Conservation (phyloP, 495 filamentous ascomycete genomes). For the Penicillium egyptiacum region DNA sequence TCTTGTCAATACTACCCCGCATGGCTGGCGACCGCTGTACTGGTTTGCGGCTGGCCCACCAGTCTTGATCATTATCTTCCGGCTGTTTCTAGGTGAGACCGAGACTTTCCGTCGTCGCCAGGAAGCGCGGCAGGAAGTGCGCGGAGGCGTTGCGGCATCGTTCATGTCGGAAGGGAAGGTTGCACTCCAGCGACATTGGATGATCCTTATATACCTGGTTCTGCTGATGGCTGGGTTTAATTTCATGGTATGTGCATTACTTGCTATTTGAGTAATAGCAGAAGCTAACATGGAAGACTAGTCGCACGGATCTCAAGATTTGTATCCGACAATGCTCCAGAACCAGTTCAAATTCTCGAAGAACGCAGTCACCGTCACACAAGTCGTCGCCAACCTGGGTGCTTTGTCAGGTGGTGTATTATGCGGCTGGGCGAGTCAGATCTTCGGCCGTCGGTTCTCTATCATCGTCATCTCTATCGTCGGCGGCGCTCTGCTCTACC, state of each 20-base stretch:
- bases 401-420: constrained; percentile 76
- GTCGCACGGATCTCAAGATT: constrained; percentile 87
- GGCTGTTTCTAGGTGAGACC: constrained; percentile 76
- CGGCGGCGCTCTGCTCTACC: constrained; percentile 78
- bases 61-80: constrained; percentile 77
- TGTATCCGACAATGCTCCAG: constrained; percentile 82
- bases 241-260: constrained; percentile 63
- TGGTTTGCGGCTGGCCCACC: constrained; percentile 85
- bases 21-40: constrained; percentile 79
- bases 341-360: constrained; percentile 73
- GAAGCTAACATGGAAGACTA: constrained; percentile 1
- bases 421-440: constrained; percentile 75
- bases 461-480: constrained; percentile 76
- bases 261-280: not conserved
- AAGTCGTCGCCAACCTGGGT: constrained; percentile 82
- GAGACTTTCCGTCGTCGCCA: constrained; percentile 63
- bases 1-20: constrained; percentile 67
- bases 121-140: constrained; percentile 50
- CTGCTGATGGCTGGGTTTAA: constrained; percentile 89
- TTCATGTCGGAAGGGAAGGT: constrained; percentile 77
- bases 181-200: constrained; percentile 73
- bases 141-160: constrained; percentile 52
- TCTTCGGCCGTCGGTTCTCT: constrained; percentile 78
- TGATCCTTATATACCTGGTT: constrained; percentile 76
- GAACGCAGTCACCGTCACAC: constrained; percentile 75